Conservation (phyloP, 805 yeast genomes). For the Candida odintsovae region DNA sequence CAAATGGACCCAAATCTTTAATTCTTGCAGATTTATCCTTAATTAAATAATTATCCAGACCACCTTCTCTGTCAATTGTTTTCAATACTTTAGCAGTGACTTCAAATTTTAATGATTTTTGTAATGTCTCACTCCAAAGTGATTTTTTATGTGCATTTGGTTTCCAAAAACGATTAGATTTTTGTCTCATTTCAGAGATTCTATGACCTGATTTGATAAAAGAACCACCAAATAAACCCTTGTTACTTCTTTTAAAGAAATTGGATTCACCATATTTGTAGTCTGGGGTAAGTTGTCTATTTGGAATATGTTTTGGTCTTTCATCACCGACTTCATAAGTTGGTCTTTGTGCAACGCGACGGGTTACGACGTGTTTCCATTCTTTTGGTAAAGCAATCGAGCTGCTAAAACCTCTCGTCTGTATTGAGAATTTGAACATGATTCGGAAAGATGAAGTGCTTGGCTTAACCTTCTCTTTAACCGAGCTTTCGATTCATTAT, state of each 20-base stretch:
- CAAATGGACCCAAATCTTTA: constrained; percentile 87
- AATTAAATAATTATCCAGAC: constrained; percentile 79
- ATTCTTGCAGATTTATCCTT: constrained; percentile 87
- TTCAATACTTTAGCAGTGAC: constrained; percentile 77
- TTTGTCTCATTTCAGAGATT: constrained; percentile 68
- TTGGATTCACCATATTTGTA: constrained; percentile 77
- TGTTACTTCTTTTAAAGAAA: constrained; percentile 76
- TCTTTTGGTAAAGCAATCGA: constrained; percentile 17
- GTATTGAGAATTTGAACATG: not conserved
- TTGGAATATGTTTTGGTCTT: constrained; percentile 42
- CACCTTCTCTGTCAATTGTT: constrained; percentile 91
- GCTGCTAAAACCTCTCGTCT: not conserved
- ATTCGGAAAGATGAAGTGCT: not conserved
- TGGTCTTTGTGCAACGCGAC: constrained; percentile 39
- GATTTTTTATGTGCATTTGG: constrained; percentile 76
- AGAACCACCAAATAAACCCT: constrained; percentile 89
- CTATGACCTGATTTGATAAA: constrained; percentile 72
- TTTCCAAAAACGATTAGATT: constrained; percentile 70
- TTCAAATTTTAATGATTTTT: constrained; percentile 44
- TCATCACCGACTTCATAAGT: constrained; percentile 49
- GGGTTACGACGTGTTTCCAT: constrained; percentile 41
- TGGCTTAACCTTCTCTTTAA: not conserved
- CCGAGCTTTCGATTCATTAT: not conserved
- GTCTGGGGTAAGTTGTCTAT: constrained; percentile 43
- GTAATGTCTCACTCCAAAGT: constrained; percentile 80